Conservation (phyloP, 257 asterid genomes). For the Gentiana straminea region DNA sequence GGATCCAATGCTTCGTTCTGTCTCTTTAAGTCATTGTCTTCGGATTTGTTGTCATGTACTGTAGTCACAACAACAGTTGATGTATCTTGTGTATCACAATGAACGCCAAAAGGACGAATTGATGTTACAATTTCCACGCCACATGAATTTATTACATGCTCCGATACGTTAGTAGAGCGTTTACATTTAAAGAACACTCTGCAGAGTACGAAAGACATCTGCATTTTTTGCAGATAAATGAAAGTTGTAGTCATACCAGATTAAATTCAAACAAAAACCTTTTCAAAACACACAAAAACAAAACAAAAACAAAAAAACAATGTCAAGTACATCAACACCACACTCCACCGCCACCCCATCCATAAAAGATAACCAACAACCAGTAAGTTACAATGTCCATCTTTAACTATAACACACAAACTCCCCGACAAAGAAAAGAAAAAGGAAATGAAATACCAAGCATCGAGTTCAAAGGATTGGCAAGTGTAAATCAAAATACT, state of each 20-base stretch:
- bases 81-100: conserved; percentile 16
- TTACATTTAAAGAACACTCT: conserved; percentile 23
- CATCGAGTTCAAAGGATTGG: too few species aligned
- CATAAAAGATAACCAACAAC: too few species aligned
- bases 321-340: not conserved
- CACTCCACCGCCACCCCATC: too few species aligned
- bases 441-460: too few species aligned
- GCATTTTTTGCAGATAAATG: conserved; percentile 13
- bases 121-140: conserved; percentile 26
- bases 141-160: conserved; percentile 19
- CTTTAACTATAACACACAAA: too few species aligned
- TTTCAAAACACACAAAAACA: too few species aligned
- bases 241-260: not conserved
- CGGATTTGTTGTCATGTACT: conserved; percentile 9
- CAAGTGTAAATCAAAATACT: too few species aligned
- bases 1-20: conserved; percentile 13
- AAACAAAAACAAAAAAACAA: not conserved
- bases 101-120: conserved; percentile 31
- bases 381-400: too few species aligned
- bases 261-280: too few species aligned
- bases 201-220: conserved; percentile 40
- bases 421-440: too few species aligned
- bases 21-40: conserved; percentile 10
- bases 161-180: conserved; percentile 11
- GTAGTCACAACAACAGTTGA: conserved; percentile 11